Conservation (phyloP, 345 rosid species). For the Eucalyptus pauciflora region DNA sequence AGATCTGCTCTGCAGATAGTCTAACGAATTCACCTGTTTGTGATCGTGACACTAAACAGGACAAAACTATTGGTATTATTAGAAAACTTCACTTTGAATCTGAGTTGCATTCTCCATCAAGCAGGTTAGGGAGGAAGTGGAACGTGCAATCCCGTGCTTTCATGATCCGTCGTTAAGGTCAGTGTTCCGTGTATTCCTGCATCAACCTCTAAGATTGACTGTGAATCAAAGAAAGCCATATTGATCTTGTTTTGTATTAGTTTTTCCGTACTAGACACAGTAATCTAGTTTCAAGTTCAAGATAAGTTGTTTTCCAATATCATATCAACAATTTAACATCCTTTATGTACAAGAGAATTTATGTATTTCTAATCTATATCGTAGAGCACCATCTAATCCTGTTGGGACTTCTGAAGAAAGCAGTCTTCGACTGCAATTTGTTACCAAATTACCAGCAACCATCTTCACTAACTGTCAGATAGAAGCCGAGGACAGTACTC, state of each 20-base stretch:
- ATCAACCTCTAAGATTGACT: not conserved
- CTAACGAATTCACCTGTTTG: not conserved
- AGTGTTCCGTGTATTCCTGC: not conserved
- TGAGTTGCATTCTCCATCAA: not conserved
- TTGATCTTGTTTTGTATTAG: not conserved
- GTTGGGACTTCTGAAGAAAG: not conserved
- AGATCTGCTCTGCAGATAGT: not conserved
- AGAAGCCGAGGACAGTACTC: not conserved
- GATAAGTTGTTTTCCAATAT: not conserved
- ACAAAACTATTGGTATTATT: not conserved
- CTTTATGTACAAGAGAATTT: not conserved
- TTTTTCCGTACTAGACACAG: not conserved
- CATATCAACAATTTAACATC: not conserved
- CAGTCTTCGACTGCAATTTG: conserved; percentile 17
- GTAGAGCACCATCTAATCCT: not conserved
- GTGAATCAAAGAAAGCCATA: not conserved
- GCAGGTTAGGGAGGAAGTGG: conserved; percentile 4
- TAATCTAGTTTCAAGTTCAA: not conserved
- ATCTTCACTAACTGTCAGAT: conserved; percentile 16
- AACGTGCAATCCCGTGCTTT: not conserved
- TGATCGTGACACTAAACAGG: not conserved
- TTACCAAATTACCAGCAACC: not conserved
- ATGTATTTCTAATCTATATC: not conserved
- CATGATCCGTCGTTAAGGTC: not conserved
- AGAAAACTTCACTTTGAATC: not conserved